Base-by-base conservation (phyloP, 257 asterid genomes). In the Petunia secreta region DNA sequence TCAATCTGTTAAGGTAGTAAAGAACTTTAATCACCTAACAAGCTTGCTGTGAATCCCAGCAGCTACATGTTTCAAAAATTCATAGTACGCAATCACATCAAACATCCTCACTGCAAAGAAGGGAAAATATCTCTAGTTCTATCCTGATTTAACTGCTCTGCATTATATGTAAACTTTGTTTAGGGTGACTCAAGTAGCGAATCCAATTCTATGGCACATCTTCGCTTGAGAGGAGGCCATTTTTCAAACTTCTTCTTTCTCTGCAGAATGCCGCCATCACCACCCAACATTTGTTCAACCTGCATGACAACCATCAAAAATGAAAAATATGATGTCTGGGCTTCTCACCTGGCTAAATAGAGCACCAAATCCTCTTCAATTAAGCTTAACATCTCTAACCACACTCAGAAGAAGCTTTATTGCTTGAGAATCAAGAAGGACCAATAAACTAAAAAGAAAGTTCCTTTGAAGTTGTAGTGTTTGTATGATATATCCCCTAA, bases 251-350 rank as follows among this genome's bases (percentile, higher is more conserved):
- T 91, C 73, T 83, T 89, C 89, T 84, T 93, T 93, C 86, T 83
- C 59, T 86, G 91, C 54, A 80, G 14, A 66, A 84, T 81, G 82
- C 88, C 92, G 58, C 90, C 95, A 5, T 89, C 94, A 0, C 95
- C 97, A 82, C 82, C 90, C 58, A 96, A 69, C 98, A 96, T 92
- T 86, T 89, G 86, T 80, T 87, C 86, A 48, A 88, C 95, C 99
- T 96, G 87, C 79, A 82, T 43, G 38, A 14, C 16, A 25, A 34
- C 59, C 59, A 64, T 64, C 16, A 64, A 13, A 64, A 6, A 38
- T 3, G 69, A 63, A 9, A 11, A 63, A 63, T 37, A 37, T 16
- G 38, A 63, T 62, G 13, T 36, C 8, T 60, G 34, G 4, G 40
- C 66, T 60, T 60, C 66, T 34, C 40, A 16, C 39, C 39, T 60